These are phyloP conservation scores for Globisporangium okanoganense DNA, from an alignment of 352 stramenopile species.

Conservation along the genomic window DNA sequence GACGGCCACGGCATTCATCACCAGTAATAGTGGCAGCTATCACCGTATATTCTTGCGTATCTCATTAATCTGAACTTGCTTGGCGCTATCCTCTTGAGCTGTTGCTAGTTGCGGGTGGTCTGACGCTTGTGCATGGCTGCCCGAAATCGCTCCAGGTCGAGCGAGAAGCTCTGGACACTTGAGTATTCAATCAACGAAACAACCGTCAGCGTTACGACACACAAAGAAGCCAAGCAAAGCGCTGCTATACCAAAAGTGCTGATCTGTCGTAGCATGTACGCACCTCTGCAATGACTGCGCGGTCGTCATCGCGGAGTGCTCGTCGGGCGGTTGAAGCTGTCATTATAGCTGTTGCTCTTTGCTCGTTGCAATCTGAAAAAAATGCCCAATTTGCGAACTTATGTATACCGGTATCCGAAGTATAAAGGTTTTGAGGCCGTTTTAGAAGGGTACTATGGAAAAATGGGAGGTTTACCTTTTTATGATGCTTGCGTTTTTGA, in stretches of 20 bases:
- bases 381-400: not conserved
- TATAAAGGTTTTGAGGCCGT: not conserved
- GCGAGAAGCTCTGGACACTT: constrained; percentile 34
- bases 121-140: constrained; percentile 19
- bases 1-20: not conserved
- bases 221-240: no score
- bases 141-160: constrained; percentile 31
- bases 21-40: not conserved
- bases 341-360: not conserved
- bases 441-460: not conserved
- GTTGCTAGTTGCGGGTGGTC: not conserved
- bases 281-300: constrained; percentile 8
- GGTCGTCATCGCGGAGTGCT: not conserved
- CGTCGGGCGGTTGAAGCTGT: not conserved
- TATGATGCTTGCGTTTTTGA: constrained; percentile 7
- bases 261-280: not conserved
- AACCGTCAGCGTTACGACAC: not conserved
- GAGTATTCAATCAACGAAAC: not conserved
- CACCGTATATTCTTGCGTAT: not conserved
- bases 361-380: not conserved
- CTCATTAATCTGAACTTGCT: not conserved
- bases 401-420: not conserved
- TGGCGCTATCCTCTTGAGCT: not conserved
- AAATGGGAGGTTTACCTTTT: not conserved
- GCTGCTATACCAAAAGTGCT: not conserved